Conservation (phyloP, 345 rosid genomes). For the Aethionema arabicum region DNA sequence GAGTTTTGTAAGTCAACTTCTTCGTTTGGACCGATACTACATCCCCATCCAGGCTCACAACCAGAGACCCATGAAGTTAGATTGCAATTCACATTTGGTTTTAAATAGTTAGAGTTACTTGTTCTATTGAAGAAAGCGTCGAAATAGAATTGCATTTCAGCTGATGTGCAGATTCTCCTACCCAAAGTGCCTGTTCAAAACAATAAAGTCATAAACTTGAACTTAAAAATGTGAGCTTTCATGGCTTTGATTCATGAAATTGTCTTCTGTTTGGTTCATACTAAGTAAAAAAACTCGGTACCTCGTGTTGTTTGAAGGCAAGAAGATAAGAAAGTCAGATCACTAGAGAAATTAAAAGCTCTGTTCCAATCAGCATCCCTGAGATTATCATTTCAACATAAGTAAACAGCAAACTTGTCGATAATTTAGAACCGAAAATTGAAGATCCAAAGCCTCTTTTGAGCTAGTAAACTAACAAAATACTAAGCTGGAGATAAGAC, state of each 20-base stretch:
- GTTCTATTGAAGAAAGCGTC: slow-evolving; percentile 47
- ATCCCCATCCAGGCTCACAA: slow-evolving; percentile 98
- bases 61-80: slow-evolving; percentile 81
- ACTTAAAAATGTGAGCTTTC: neutral
- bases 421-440: slow-evolving; percentile 11
- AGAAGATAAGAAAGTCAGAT: slow-evolving; percentile 64
- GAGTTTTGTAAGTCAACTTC: slow-evolving; percentile 57
- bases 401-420: neutral
- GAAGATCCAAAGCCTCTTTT: neutral
- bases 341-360: slow-evolving; percentile 78
- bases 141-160: slow-evolving; percentile 77
- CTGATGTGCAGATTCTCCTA: slow-evolving; percentile 66
- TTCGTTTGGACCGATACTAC: slow-evolving; percentile 50
- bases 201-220: slow-evolving; percentile 13
- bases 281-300: slow-evolving; percentile 27
- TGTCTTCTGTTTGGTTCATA: neutral
- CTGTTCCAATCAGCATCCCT: slow-evolving; percentile 85
- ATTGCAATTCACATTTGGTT: slow-evolving; percentile 76
- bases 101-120: slow-evolving; percentile 39
- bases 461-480: slow-evolving; percentile 10
- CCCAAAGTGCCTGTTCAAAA: slow-evolving; percentile 50
- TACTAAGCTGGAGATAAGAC: neutral
- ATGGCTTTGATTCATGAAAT: neutral
- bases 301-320: slow-evolving; percentile 65
- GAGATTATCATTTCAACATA: slow-evolving; percentile 37